Conservation (phyloP, 768 basidiomycete species). For the Lentinula raphanica region DNA sequence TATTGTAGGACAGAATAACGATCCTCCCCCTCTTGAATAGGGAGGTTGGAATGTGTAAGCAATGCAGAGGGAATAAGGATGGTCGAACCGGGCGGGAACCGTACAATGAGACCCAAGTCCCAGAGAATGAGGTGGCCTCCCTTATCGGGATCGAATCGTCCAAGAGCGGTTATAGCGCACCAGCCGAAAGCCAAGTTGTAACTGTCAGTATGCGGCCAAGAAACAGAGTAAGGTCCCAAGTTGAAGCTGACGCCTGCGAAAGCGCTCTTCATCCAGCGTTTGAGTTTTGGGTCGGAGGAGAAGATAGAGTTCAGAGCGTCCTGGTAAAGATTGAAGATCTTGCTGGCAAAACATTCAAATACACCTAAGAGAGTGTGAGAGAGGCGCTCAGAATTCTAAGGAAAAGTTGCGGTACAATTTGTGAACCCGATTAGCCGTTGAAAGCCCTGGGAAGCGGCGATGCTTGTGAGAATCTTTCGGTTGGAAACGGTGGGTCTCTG, state of each 20-base stretch:
- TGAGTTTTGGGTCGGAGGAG: neutral
- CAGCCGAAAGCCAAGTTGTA: conserved; percentile 4
- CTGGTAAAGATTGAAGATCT: neutral
- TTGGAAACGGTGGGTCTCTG: neutral
- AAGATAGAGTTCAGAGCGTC: neutral
- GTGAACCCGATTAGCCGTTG: neutral
- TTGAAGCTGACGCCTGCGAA: neutral
- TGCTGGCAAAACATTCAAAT: neutral
- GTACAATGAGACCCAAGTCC: too few species aligned
- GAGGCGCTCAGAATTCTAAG: neutral
- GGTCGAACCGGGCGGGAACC: too few species aligned
- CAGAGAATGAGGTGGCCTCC: too few species aligned
- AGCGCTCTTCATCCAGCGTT: neutral
- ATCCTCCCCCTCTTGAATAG: neutral
- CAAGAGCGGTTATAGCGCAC: conserved; percentile 4
- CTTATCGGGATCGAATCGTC: neutral
- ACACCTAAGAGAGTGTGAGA: neutral
- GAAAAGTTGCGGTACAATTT: neutral
- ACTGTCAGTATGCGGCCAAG: neutral
- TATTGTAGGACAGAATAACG: neutral
- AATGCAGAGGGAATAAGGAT: too few species aligned
- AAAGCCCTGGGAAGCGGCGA: neutral
- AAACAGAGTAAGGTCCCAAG: neutral
- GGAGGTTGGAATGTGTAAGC: neutral
- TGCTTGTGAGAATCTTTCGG: neutral